A percentile compares a stretch with the other conserved stretches of the same genome.
Conservation (phyloP, 2,329 filamentous ascomycete species). For the Blastomyces emzantsi region DNA sequence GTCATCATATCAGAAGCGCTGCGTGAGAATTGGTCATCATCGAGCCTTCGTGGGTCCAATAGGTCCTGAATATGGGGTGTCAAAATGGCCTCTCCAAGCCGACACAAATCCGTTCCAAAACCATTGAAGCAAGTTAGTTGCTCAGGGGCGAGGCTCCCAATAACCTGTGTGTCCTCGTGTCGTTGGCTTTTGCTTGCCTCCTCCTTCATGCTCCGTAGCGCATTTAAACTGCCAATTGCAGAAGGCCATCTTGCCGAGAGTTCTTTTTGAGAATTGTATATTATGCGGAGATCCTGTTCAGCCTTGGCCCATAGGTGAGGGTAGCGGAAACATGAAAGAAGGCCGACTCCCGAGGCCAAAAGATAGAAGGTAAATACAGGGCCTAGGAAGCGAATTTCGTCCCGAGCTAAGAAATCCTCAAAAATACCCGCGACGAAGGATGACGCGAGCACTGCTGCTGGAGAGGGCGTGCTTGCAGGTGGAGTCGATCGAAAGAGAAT, state of each 20-base stretch:
- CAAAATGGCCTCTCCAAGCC: constrained; percentile 21
- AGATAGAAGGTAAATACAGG: constrained; percentile 39
- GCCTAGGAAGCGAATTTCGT: constrained; percentile 36
- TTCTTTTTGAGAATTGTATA: constrained; percentile 22
- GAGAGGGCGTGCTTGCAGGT: constrained; percentile 25
- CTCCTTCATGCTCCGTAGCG: constrained; percentile 21
- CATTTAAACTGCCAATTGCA: constrained; percentile 22
- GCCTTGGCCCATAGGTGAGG: constrained; percentile 20
- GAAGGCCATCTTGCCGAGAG: constrained; percentile 25
- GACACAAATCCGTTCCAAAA: constrained; percentile 22
- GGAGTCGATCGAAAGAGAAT: constrained; percentile 33
- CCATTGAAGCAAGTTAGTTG: constrained; percentile 20
- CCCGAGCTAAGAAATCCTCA: constrained; percentile 37
- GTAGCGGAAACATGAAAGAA: constrained; percentile 30
- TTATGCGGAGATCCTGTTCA: constrained; percentile 19
- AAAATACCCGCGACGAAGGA: constrained; percentile 38
- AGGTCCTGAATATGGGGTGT: constrained; percentile 13
- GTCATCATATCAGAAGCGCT: constrained; percentile 20
- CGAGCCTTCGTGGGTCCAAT: constrained; percentile 12
- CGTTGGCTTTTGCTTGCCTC: constrained; percentile 14
- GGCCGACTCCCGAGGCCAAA: constrained; percentile 32
- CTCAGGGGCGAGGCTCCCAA: constrained; percentile 18
- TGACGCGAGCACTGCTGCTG: constrained; percentile 33
- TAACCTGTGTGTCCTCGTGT: constrained; percentile 13
- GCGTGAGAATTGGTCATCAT: constrained; percentile 17